Evolutionary conservation across 2,329 filamentous ascomycete genomes (phyloP).

Genomic region (Trichoderma hamatum): DNA sequence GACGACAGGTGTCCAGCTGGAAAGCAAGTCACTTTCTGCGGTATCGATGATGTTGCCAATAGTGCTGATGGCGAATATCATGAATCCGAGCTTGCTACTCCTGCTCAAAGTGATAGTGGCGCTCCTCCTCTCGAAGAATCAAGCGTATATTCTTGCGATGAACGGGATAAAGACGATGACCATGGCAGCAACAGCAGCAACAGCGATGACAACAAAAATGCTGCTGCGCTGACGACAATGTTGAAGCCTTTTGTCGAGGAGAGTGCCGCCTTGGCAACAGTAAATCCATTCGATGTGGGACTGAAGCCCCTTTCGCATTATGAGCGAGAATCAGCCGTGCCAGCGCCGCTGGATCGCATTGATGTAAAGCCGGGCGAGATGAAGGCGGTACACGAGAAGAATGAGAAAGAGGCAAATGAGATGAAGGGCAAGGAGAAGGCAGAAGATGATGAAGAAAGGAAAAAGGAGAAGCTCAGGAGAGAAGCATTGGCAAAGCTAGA

Average conservation of each 20-base stretch:
- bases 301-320: not conserved
- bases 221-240: no score
- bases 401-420: not conserved
- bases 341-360: not conserved
- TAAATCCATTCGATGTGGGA: not conserved
- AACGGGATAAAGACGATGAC: not conserved
- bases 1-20: not conserved
- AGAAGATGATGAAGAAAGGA: not conserved
- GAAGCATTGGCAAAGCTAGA: conserved; percentile 2
- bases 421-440: not conserved
- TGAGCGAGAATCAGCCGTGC: not conserved
- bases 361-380: no score
- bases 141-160: conserved; percentile 7
- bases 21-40: not conserved
- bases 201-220: no score
- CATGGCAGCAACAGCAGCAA: not conserved
- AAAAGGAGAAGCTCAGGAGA: not conserved
- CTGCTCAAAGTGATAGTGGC: not conserved
- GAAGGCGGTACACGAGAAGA: no score
- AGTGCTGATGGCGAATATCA: not conserved
- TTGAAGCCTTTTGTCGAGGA: no score
- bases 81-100: not conserved
- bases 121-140: not conserved
- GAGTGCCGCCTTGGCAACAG: no score
- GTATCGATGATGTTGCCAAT: not conserved